Evolutionary conservation across 2,329 filamentous ascomycete genomes (phyloP).

Genomic region (Pleomassaria siparia): DNA sequence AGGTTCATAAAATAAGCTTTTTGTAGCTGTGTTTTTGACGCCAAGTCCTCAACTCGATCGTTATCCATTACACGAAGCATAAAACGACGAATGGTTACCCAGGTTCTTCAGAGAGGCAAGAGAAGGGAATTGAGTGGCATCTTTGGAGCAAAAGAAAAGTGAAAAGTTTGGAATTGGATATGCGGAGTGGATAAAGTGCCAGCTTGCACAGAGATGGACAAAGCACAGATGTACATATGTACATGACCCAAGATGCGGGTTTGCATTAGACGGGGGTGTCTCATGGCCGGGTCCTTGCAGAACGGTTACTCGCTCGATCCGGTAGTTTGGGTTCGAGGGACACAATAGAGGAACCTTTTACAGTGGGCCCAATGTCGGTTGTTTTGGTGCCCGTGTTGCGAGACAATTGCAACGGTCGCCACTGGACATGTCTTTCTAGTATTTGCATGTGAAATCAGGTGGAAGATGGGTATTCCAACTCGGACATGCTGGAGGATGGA

Average conservation of each 20-base stretch:
- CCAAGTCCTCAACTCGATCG: too few relatives aligned
- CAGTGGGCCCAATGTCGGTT: background rate
- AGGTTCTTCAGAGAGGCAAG: too few relatives aligned
- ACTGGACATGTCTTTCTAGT: background rate
- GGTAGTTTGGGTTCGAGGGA: background rate
- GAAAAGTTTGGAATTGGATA: too few relatives aligned
- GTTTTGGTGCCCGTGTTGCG: background rate
- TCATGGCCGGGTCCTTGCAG: constrained; percentile 15
- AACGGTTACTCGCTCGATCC: background rate
- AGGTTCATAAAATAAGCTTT: too few relatives aligned
- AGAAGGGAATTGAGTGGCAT: too few relatives aligned
- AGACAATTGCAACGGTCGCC: constrained; percentile 9
- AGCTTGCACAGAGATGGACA: constrained; percentile 2
- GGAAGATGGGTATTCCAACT: background rate
- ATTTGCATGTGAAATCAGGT: background rate
- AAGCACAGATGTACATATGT: constrained; percentile 1
- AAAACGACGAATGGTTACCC: too few relatives aligned
- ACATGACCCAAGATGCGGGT: background rate
- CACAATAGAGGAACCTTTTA: background rate
- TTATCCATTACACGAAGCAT: too few relatives aligned
- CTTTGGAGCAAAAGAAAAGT: too few relatives aligned
- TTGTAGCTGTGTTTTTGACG: too few relatives aligned
- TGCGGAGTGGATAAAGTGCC: too few relatives aligned
- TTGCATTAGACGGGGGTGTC: background rate
- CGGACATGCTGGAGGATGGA: background rate